phyloP scores from a whole-genome alignment of 139 green algal species.

The Trebouxia sp. region DNA sequence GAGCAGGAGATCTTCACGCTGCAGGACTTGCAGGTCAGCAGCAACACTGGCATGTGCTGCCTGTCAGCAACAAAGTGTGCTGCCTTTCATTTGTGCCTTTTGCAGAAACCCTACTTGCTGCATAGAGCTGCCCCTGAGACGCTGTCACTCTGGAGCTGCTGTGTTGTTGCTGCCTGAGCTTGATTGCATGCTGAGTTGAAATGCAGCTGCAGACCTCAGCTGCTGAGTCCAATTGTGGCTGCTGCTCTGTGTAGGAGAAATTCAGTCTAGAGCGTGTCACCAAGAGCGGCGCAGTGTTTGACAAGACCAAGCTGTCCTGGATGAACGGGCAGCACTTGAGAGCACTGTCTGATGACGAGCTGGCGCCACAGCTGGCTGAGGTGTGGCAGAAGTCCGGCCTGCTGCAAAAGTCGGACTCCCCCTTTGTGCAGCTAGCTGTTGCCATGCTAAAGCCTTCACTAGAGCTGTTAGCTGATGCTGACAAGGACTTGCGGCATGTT shows the following conservation, averaged over 20 bases:
- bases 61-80: too few relatives aligned
- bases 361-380: constrained; percentile 30
- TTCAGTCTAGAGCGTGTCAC: constrained; percentile 95
- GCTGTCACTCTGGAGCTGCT: neutral
- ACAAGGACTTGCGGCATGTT: constrained; percentile 64
- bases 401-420: constrained; percentile 49
- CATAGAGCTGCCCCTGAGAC: neutral
- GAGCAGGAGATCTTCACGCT: constrained; percentile 72
- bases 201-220: neutral
- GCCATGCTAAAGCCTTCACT: constrained; percentile 59
- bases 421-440: constrained; percentile 63
- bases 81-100: neutral
- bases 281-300: constrained; percentile 95
- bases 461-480: constrained; percentile 67
- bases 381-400: constrained; percentile 62
- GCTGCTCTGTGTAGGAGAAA: constrained; percentile 22
- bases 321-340: constrained; percentile 85
- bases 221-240: neutral
- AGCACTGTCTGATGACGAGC: constrained; percentile 59
- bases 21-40: constrained; percentile 59
- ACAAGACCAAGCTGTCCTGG: constrained; percentile 86
- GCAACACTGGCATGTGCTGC: neutral
- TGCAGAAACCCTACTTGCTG: neutral
- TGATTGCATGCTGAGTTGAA: too few relatives aligned
- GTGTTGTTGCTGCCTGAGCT: neutral